phyloP scores from a whole-genome alignment of 768 basidiomycete genomes.

The Boletus reticulatus region DNA sequence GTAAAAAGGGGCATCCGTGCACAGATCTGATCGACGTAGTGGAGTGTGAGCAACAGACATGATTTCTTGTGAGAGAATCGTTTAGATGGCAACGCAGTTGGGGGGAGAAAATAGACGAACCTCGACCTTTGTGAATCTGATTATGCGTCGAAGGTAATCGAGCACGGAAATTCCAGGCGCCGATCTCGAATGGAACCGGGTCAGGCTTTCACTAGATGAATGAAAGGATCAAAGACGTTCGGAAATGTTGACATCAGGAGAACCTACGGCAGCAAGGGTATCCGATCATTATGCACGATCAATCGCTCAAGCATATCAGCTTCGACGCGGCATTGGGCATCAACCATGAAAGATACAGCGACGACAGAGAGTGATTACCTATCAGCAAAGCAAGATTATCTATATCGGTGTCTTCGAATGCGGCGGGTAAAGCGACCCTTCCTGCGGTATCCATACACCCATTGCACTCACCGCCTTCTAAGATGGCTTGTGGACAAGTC shows the following conservation, averaged over 20 bases:
- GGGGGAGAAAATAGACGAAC: slow-evolving; percentile 40
- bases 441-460: slow-evolving; percentile 74
- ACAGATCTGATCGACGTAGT: slow-evolving; percentile 95
- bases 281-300: slow-evolving; percentile 94
- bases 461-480: slow-evolving; percentile 53
- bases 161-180: slow-evolving; percentile 84
- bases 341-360: slow-evolving; percentile 16
- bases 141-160: slow-evolving; percentile 93
- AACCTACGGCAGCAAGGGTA: slow-evolving; percentile 82
- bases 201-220: slow-evolving; percentile 72
- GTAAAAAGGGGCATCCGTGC: slow-evolving; percentile 84
- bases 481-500: slow-evolving; percentile 24
- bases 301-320: slow-evolving; percentile 96
- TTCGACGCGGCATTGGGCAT: slow-evolving; percentile 34
- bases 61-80: slow-evolving; percentile 51
- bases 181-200: slow-evolving; percentile 94
- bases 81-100: slow-evolving; percentile 7
- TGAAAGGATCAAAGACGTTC: slow-evolving; percentile 21
- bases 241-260: slow-evolving; percentile 9
- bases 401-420: slow-evolving; percentile 81
- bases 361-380: slow-evolving; percentile 48
- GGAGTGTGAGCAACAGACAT: slow-evolving; percentile 77
- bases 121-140: slow-evolving; percentile 94
- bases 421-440: slow-evolving; percentile 77
- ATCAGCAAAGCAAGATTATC: slow-evolving; percentile 87